phyloP scores from a whole-genome alignment of 2,329 filamentous ascomycete species.

The Aspergillus spinulosporus region DNA sequence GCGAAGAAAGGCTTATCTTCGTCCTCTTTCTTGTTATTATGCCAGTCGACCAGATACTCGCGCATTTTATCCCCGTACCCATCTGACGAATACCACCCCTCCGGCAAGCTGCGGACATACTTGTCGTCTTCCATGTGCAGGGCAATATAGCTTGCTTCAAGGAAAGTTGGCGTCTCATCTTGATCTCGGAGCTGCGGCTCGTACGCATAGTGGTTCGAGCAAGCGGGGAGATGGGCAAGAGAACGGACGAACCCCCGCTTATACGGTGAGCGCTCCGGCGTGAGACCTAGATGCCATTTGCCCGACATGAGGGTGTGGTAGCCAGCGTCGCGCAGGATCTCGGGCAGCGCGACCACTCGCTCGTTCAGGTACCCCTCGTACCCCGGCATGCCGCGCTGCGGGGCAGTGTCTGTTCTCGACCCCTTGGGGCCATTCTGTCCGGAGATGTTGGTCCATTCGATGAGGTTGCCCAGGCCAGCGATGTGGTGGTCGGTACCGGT shows the following conservation, averaged over 20 bases:
- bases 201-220: constrained; percentile 59
- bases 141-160: constrained; percentile 46
- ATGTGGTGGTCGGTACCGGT: constrained; percentile 62
- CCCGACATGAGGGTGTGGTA: constrained; percentile 63
- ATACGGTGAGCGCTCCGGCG: constrained; percentile 56
- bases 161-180: constrained; percentile 45
- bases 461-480: constrained; percentile 57
- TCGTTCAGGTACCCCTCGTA: constrained; percentile 66
- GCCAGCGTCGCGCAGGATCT: constrained; percentile 59
- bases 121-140: constrained; percentile 49
- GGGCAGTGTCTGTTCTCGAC: constrained; percentile 53
- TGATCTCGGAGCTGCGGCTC: constrained; percentile 47
- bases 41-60: constrained; percentile 53
- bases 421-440: constrained; percentile 56
- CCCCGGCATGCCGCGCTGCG: constrained; percentile 59
- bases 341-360: constrained; percentile 58
- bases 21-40: constrained; percentile 27
- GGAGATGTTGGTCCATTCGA: constrained; percentile 59
- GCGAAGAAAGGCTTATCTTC: constrained; percentile 56
- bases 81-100: constrained; percentile 57
- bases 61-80: constrained; percentile 56
- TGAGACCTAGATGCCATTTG: constrained; percentile 65
- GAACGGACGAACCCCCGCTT: constrained; percentile 60
- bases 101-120: constrained; percentile 49
- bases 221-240: constrained; percentile 62